These are phyloP conservation scores for Aspergillus tamarii DNA, from an alignment of 2,329 filamentous ascomycete species.

Conservation along the genomic window DNA sequence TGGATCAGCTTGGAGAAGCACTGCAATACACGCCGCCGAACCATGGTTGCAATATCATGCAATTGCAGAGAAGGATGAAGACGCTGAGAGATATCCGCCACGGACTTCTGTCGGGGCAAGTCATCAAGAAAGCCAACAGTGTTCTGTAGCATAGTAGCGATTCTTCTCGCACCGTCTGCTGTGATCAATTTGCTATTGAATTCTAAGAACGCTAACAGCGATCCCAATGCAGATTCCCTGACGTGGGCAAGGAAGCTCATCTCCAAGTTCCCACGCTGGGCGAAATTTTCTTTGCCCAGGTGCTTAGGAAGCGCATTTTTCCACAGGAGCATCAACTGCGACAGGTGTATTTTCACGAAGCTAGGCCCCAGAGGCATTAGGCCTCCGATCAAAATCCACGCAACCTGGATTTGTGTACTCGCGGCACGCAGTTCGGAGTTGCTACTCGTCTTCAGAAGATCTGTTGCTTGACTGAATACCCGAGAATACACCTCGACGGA, in stretches of 20 bases:
- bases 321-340: constrained; percentile 90
- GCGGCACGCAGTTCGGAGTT: constrained; percentile 89
- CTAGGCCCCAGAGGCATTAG: constrained; percentile 96
- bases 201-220: constrained; percentile 87
- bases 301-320: constrained; percentile 96
- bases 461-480: constrained; percentile 87
- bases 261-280: constrained; percentile 81
- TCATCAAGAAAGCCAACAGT: constrained; percentile 87
- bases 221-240: constrained; percentile 88
- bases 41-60: constrained; percentile 89
- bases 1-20: constrained; percentile 92
- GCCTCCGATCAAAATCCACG: constrained; percentile 95
- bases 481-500: constrained; percentile 94
- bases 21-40: constrained; percentile 87
- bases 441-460: constrained; percentile 86
- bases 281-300: constrained; percentile 86
- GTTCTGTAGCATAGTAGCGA: constrained; percentile 93
- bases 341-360: constrained; percentile 97
- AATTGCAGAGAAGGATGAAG: constrained; percentile 84
- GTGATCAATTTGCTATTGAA: constrained; percentile 92
- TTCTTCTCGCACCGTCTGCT: constrained; percentile 88
- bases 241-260: constrained; percentile 93
- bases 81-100: constrained; percentile 82
- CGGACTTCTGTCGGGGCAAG: constrained; percentile 78
- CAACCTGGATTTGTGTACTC: constrained; percentile 93